Percentiles rank a stretch among this genome's conserved stretches.
phyloP scores from a whole-genome alignment of 2,329 filamentous ascomycete species.

The Tolypocladium ovalisporum region DNA sequence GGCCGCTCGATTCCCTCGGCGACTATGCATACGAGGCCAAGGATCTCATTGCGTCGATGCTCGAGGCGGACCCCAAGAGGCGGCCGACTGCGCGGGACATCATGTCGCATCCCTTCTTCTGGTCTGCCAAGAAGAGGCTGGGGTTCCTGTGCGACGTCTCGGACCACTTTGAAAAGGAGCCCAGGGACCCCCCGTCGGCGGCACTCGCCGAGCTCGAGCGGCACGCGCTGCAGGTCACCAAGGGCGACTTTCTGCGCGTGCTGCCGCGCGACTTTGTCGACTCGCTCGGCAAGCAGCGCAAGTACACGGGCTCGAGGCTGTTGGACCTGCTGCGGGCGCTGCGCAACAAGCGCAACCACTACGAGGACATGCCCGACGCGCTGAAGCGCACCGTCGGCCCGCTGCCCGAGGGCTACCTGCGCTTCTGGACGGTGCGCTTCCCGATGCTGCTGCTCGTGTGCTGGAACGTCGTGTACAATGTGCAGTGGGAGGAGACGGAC shows the following conservation, averaged over 20 bases:
- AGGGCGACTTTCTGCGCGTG: slow-evolving; percentile 65
- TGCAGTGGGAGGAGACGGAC: slow-evolving; percentile 51
- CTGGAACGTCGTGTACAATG: slow-evolving; percentile 61
- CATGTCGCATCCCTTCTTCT: slow-evolving; percentile 94
- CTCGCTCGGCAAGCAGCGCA: slow-evolving; percentile 84
- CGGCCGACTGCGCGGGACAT: slow-evolving; percentile 68
- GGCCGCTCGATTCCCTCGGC: slow-evolving; percentile 62
- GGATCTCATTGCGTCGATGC: slow-evolving; percentile 78
- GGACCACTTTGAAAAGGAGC: slow-evolving; percentile 91
- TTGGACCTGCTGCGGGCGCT: slow-evolving; percentile 81
- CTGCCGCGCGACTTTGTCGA: slow-evolving; percentile 78
- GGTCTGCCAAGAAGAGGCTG: slow-evolving; percentile 78
- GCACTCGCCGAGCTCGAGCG: slow-evolving; percentile 50
- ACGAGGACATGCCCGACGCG: slow-evolving; percentile 83
- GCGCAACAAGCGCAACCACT: slow-evolving; percentile 95
- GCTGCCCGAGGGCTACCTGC: slow-evolving; percentile 69
- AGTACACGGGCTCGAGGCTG: slow-evolving; percentile 77
- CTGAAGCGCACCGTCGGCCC: slow-evolving; percentile 61
- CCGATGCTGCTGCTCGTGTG: slow-evolving; percentile 69
- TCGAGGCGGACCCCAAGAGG: slow-evolving; percentile 39
- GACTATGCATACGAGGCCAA: slow-evolving; percentile 80
- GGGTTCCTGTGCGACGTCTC: slow-evolving; percentile 93
- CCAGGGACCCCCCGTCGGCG: slow-evolving; percentile 66
- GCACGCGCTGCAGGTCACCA: slow-evolving; percentile 41
- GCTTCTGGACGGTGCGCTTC: slow-evolving; percentile 74